Base-by-base conservation (phyloP, 2,329 filamentous ascomycete species). In the Tympanopsis confertula region DNA sequence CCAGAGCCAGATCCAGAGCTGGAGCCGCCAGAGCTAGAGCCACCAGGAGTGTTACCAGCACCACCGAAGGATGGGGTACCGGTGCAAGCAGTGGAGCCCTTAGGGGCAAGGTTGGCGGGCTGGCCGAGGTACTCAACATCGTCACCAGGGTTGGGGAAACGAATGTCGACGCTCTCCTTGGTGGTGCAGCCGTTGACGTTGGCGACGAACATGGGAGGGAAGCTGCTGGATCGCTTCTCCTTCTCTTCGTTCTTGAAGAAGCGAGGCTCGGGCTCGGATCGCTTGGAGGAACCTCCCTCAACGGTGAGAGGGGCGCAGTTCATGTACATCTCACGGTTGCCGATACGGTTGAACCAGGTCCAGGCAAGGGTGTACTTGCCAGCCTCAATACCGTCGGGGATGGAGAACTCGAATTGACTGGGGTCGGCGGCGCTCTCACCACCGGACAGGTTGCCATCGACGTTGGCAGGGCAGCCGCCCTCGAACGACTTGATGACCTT, bases 311-410 rank as follows among this genome's bases (percentile, higher is more conserved):
- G 73, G 3, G 74, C 75, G 44, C 80, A 85, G 61, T 83, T 80
- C 78, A 82, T 82, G 60, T 84, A 84, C 61, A 82, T 76, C 50
- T 86, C 81, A 4, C 79, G 71, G 53, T 83, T 82, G 2, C 81
- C 81, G 13, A 39, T 37, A 22, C 82, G 48, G 45, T 85, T 85
- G 54, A 82, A 69, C 81, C 80, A 85, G 5, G 77, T 77, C 79
- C 79, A 85, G 5, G 76, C 75, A n/a, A 84, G 62, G 0, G 71
- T 75, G 29, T 75, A 78, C 35, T 76, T 63, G 13, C 79, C 80
- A 20, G 71, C 61, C 15, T 68, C 65, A 19, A 83, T 62, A 15
- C 62, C 68, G 0, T 65, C 56, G 0, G 79, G 79, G 22, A 83
- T 66, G 1, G 53, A 62, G 56, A 70, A 81, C 35, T 66, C 51